Conservation (phyloP, 495 filamentous ascomycete species). For the Penicillium manginii region DNA sequence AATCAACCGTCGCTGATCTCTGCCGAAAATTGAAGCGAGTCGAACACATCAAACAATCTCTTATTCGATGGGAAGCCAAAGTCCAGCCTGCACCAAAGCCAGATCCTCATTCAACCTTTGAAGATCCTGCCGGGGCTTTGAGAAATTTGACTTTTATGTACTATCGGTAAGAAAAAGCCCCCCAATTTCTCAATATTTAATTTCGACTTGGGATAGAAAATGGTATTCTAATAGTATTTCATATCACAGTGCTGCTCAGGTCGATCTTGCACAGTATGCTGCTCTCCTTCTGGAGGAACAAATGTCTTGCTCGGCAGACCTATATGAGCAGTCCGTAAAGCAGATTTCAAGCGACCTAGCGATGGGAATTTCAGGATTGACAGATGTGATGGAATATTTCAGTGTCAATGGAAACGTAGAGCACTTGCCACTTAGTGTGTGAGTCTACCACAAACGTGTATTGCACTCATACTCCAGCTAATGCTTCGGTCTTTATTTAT, state of each 20-base stretch:
- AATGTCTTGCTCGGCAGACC: slow-evolving; percentile 11
- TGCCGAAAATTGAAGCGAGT: slow-evolving; percentile 16
- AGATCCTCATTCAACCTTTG: not conserved
- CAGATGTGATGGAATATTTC: slow-evolving; percentile 37
- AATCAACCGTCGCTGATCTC: slow-evolving; percentile 20
- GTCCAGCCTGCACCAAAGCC: slow-evolving; percentile 4
- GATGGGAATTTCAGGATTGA: slow-evolving; percentile 27
- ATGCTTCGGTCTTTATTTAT: not conserved
- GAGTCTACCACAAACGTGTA: not conserved
- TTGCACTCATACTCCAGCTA: not conserved
- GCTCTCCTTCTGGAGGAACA: slow-evolving; percentile 33
- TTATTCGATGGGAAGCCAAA: slow-evolving; percentile 28
- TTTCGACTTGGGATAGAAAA: too few relatives aligned
- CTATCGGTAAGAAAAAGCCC: slow-evolving; percentile 53
- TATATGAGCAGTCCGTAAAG: slow-evolving; percentile 19
- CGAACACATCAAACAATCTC: slow-evolving; percentile 18
- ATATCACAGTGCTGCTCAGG: slow-evolving; percentile 25
- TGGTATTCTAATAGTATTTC: not conserved
- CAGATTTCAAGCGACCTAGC: slow-evolving; percentile 26
- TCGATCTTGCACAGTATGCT: slow-evolving; percentile 34
- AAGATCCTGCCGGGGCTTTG: slow-evolving; percentile 43
- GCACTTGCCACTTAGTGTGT: slow-evolving; percentile 39
- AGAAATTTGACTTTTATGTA: slow-evolving; percentile 55
- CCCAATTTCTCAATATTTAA: too few relatives aligned
- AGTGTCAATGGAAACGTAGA: slow-evolving; percentile 26